phyloP scores from a whole-genome alignment of 2,329 filamentous ascomycete genomes.

The Metarhizium guizhouense region DNA sequence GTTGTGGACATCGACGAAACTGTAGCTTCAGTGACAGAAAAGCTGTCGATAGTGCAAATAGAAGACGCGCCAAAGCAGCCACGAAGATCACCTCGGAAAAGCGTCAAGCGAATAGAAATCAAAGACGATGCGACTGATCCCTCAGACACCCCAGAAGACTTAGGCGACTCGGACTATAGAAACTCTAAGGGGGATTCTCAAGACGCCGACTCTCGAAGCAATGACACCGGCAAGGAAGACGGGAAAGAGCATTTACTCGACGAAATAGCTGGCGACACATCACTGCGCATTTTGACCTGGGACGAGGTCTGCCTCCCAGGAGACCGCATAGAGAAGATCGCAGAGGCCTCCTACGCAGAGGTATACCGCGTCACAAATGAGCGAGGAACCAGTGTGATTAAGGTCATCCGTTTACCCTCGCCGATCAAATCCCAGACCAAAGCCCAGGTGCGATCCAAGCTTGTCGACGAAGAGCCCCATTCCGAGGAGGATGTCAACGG shows the following conservation, averaged over 20 bases:
- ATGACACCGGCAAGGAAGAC: neutral
- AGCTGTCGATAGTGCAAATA: slow-evolving; percentile 23
- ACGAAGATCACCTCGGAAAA: slow-evolving; percentile 10
- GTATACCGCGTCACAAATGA: slow-evolving; percentile 54
- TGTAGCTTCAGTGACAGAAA: slow-evolving; percentile 24
- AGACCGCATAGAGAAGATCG: slow-evolving; percentile 51
- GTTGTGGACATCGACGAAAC: slow-evolving; percentile 12
- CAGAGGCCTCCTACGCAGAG: slow-evolving; percentile 58
- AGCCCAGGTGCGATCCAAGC: slow-evolving; percentile 40
- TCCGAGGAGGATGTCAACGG: slow-evolving; percentile 44
- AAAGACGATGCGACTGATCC: slow-evolving; percentile 7
- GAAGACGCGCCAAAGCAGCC: slow-evolving; percentile 9
- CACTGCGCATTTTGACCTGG: slow-evolving; percentile 43
- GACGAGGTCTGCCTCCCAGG: slow-evolving; percentile 45
- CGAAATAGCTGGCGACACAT: slow-evolving; percentile 8
- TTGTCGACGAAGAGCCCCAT: slow-evolving; percentile 52
- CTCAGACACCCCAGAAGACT: neutral
- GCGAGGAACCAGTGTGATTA: slow-evolving; percentile 55
- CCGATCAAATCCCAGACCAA: slow-evolving; percentile 51
- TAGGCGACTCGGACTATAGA: neutral
- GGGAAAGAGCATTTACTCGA: slow-evolving; percentile 8
- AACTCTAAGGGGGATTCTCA: neutral
- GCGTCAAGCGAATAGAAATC: slow-evolving; percentile 3
- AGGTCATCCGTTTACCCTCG: slow-evolving; percentile 51
- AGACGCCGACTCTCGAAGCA: neutral